Percentiles rank a stretch among this genome's conserved stretches.
These are phyloP conservation scores for Solanum sejunctum DNA, from an alignment of 257 asterid species.

Conservation along the genomic window DNA sequence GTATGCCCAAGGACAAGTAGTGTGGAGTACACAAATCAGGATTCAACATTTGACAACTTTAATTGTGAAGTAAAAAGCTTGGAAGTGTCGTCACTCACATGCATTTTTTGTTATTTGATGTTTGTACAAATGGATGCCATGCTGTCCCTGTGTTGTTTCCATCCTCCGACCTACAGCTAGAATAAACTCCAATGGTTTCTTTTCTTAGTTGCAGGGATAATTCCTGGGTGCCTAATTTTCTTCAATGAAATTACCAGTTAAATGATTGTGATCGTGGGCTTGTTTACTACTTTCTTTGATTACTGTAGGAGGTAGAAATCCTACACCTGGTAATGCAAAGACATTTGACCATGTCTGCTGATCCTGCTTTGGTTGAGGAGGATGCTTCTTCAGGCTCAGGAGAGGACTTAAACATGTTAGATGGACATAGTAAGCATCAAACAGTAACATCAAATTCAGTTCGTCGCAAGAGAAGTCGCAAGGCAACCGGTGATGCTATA, in stretches of 20 bases:
- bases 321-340: constrained; percentile 25
- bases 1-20: neutral
- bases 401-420: constrained; percentile 64
- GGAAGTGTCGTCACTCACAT: neutral
- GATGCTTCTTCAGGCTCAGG: constrained; percentile 86
- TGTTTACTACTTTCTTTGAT: constrained; percentile 14
- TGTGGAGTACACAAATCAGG: neutral
- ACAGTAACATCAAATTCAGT: constrained; percentile 41
- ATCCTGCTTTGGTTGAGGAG: constrained; percentile 58
- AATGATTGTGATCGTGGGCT: constrained; percentile 1
- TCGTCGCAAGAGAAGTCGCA: constrained; percentile 71
- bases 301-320: constrained; percentile 14
- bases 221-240: neutral
- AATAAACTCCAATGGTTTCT: neutral
- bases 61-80: neutral
- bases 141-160: neutral
- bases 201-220: neutral
- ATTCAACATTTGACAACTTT: neutral
- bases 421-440: constrained; percentile 53
- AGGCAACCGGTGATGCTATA: constrained; percentile 85
- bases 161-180: neutral
- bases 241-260: neutral
- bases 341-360: constrained; percentile 49
- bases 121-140: neutral
- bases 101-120: neutral